Evolutionary conservation across 495 filamentous ascomycete species (phyloP), one percentile per base, ranked within the genome.

Genomic region (Polyplosphaeria fusca): DNA sequence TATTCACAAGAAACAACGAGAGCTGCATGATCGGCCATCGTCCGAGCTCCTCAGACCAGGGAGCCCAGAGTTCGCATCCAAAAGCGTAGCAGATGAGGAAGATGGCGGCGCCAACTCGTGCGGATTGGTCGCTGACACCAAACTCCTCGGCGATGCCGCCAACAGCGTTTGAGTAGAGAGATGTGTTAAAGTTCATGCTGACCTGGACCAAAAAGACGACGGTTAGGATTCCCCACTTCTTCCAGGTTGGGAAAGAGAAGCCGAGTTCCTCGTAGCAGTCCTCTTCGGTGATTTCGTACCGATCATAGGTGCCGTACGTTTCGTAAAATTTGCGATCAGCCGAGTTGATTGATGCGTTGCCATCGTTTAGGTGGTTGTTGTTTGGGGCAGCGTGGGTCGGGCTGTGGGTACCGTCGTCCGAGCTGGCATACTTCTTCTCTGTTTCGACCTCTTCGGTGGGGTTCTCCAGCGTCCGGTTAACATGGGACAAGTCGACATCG

Each of bases 171-270:
- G 82, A 76, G 70, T 88, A 90, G 11, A 88, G 76, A 26, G 80
- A 82, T 9, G 84, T 85, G 74, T 90, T 90, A 76, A 90, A 87
- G 74, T 91, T 91, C 87, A 91, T 91, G 3, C 86, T 89, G 45
- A 84, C 82, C 61, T 90, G 87, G 5, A 91, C 84, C 37, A 79
- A 66, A 72, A 89, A 89, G 67, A 91, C 85, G 56, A 89, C 78
- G 23, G 75, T 78, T 37, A 90, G 76, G 63, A 90, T 86, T 45
- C 66, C 78, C 86, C 86, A 91, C 69, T 89, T 89, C 76, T 84
- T 89, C 73, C 77, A 78, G n/a, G 52, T 55, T 0, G 85, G 73
- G 58, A 81, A 91, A 40, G 68, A 72, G 66, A 79, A 89, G 30
- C 85, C 86, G 0, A 89, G 77, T 47, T 83, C 77, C 16, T 82